Evolutionary conservation across 192 early-diverging fungal species (phyloP).

Genomic region (Backusella australiensis): DNA sequence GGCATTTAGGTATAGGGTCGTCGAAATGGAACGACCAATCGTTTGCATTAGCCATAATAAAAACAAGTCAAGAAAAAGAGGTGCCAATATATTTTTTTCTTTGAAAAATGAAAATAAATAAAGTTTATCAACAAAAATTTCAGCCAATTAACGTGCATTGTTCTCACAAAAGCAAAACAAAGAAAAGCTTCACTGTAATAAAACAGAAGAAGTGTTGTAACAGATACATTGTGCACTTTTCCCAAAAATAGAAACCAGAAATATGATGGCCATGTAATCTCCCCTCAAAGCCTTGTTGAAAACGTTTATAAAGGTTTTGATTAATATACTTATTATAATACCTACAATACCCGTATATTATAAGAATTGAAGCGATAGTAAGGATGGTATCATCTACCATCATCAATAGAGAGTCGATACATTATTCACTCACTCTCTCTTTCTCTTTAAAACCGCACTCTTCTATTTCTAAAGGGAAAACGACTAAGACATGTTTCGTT

Average conservation of each 20-base stretch:
- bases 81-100: background rate
- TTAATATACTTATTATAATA: no score
- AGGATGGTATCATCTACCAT: no score
- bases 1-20: background rate
- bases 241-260: background rate
- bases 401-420: no score
- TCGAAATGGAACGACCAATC: conserved; percentile 23
- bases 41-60: background rate
- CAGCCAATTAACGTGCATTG: background rate
- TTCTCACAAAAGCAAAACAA: background rate
- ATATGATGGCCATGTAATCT: background rate
- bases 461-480: background rate
- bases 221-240: background rate
- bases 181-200: background rate
- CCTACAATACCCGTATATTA: no score
- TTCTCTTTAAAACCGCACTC: background rate
- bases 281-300: background rate
- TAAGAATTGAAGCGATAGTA: no score
- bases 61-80: background rate
- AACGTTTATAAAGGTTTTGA: no score
- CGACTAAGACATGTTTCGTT: background rate
- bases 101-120: background rate
- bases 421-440: background rate
- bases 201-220: background rate
- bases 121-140: background rate